Conservation (phyloP, 345 rosid genomes). For the Kernera saxatilis region DNA sequence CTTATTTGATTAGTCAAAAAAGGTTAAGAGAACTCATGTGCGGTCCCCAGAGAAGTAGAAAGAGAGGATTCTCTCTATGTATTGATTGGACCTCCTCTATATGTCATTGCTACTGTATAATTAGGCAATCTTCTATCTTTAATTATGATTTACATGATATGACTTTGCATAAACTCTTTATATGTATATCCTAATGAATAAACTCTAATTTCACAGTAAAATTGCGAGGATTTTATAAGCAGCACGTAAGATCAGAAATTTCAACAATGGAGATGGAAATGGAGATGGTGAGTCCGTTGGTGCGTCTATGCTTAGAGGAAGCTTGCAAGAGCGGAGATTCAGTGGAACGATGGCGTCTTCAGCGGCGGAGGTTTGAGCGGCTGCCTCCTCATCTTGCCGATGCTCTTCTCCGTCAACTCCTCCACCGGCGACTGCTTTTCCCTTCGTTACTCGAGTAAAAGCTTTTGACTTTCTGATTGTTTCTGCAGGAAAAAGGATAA, state of each 20-base stretch:
- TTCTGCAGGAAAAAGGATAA: neutral
- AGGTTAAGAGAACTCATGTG: no score
- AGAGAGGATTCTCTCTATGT: no score
- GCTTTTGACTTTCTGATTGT: neutral
- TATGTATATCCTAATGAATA: no score
- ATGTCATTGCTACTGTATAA: no score
- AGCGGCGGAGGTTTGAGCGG: slow-evolving; percentile 62
- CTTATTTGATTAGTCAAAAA: no score
- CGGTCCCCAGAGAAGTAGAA: no score
- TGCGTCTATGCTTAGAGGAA: slow-evolving; percentile 62
- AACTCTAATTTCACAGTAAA: no score
- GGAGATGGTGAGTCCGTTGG: slow-evolving; percentile 44
- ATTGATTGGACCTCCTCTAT: no score
- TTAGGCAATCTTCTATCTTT: no score
- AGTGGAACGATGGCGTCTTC: slow-evolving; percentile 68
- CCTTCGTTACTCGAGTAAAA: slow-evolving; percentile 95
- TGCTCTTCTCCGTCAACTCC: slow-evolving; percentile 60
- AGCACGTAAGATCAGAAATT: neutral
- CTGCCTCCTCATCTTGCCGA: slow-evolving; percentile 79
- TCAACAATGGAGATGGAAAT: slow-evolving; percentile 2
- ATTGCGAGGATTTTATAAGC: no score
- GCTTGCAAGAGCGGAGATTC: slow-evolving; percentile 62
- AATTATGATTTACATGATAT: no score
- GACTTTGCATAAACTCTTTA: no score
- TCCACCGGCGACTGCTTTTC: slow-evolving; percentile 62